These are phyloP conservation scores for Arthrobotrys megalospora DNA, from an alignment of 2,329 filamentous ascomycete genomes.

Conservation along the genomic window DNA sequence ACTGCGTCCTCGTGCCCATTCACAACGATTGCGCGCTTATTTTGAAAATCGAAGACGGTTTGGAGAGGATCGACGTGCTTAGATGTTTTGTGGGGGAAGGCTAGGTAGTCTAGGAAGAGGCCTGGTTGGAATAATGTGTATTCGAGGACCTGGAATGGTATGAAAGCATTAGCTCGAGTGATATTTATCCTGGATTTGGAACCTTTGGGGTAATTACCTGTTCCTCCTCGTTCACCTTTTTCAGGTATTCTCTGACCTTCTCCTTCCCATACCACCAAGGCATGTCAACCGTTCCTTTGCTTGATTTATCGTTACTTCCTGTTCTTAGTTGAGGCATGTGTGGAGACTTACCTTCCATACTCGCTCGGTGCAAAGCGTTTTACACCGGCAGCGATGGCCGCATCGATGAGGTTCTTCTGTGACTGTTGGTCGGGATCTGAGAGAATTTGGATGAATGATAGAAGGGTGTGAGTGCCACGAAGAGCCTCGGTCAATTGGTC, in stretches of 20 bases:
- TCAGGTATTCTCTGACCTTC: conserved; percentile 71
- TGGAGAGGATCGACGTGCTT: conserved; percentile 69
- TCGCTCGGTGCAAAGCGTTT: conserved; percentile 69
- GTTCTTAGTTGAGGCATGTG: background rate
- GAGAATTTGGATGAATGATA: conserved; percentile 70
- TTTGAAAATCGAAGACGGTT: conserved; percentile 66
- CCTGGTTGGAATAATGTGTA: conserved; percentile 74
- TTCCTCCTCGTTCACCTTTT: conserved; percentile 70
- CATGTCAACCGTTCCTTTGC: conserved; percentile 65
- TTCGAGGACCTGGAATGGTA: conserved; percentile 70
- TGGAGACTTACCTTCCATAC: conserved; percentile 67
- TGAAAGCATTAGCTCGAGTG: background rate
- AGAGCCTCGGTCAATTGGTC: conserved; percentile 67
- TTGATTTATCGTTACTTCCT: conserved; percentile 62
- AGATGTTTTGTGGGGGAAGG: conserved; percentile 70
- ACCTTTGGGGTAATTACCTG: conserved; percentile 65
- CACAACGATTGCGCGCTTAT: conserved; percentile 68
- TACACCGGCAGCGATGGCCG: conserved; percentile 67
- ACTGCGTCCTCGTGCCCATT: conserved; percentile 68
- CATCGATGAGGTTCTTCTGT: conserved; percentile 67
- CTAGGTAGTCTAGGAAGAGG: conserved; percentile 73
- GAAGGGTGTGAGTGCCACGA: conserved; percentile 71
- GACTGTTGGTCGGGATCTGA: conserved; percentile 63
- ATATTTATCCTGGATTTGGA: no score
- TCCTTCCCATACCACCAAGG: conserved; percentile 72